These are phyloP conservation scores for Coemansia sp. DNA, from an alignment of 192 early-diverging fungal species.

Conservation along the genomic window DNA sequence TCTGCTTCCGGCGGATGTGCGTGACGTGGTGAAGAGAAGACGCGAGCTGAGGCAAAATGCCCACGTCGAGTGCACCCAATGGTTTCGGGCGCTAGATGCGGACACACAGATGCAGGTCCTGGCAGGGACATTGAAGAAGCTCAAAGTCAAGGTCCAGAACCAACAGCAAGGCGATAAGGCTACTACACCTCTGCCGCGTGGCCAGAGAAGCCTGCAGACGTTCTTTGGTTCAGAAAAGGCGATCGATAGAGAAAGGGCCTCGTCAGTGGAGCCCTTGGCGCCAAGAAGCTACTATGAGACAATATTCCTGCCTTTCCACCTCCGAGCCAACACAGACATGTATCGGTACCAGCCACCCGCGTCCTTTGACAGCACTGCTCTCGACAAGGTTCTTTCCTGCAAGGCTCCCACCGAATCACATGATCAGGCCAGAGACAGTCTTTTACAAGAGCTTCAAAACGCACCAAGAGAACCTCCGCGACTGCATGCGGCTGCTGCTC, in stretches of 20 bases:
- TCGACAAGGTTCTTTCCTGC: constrained; percentile 33
- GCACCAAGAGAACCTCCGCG: neutral
- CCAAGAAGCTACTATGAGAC: constrained; percentile 30
- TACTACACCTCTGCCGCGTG: constrained; percentile 12
- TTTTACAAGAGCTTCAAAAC: constrained; percentile 13
- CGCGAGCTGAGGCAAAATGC: constrained; percentile 19
- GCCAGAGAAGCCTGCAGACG: constrained; percentile 45
- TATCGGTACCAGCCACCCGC: constrained; percentile 22
- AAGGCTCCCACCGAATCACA: neutral
- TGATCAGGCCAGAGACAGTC: neutral
- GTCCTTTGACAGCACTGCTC: constrained; percentile 36
- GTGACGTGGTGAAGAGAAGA: constrained; percentile 28
- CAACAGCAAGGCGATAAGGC: constrained; percentile 8
- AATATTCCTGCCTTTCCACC: constrained; percentile 46
- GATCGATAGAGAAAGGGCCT: constrained; percentile 7
- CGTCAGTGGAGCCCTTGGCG: neutral
- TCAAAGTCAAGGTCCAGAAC: constrained; percentile 17
- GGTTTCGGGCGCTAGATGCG: constrained; percentile 25
- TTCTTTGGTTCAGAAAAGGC: constrained; percentile 37
- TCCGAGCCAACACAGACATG: constrained; percentile 35
- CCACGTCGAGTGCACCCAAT: constrained; percentile 24
- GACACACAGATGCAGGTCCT: constrained; percentile 24
- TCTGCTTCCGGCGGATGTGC: constrained; percentile 34
- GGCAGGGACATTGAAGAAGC: constrained; percentile 31
- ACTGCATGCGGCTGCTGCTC: neutral